Conservation (phyloP, 176 grass and related monocot genomes). For the Triticum monococcum region DNA sequence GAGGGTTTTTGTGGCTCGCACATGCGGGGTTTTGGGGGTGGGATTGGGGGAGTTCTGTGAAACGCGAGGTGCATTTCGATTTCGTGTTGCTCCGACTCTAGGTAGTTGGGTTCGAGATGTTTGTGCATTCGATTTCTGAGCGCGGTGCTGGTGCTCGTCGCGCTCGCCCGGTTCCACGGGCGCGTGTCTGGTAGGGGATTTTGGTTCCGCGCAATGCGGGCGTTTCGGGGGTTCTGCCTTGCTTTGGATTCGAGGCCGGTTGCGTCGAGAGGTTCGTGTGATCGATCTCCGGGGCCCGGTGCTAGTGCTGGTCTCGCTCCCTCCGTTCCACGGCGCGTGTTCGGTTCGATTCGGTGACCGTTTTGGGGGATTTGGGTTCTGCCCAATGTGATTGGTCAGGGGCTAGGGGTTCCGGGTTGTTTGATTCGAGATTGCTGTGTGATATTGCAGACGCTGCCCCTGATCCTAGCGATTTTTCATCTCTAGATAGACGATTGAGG, state of each 20-base stretch:
- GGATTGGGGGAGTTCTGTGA: not conserved
- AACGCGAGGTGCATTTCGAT: not conserved
- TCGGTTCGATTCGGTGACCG: not conserved
- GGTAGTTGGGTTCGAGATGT: not conserved
- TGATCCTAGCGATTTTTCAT: not conserved
- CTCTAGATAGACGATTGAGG: no score
- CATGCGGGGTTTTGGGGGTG: not conserved
- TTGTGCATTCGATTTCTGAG: not conserved
- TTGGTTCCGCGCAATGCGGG: not conserved
- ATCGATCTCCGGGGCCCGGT: not conserved
- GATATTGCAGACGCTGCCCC: not conserved
- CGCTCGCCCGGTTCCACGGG: constrained; percentile 12
- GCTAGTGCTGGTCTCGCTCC: not conserved
- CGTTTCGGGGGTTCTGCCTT: not conserved
- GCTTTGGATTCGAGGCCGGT: not conserved
- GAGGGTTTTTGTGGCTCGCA: not conserved
- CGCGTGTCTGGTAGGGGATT: not conserved
- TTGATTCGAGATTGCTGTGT: not conserved
- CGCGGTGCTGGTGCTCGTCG: not conserved
- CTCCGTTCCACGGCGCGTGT: constrained; percentile 3
- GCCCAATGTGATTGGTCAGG: not conserved
- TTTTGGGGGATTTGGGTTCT: constrained; percentile 9
- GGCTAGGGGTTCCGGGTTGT: not conserved
- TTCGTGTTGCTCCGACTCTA: not conserved
- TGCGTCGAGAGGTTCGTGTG: not conserved